These are phyloP conservation scores for Alternaria alternata DNA, from an alignment of 2,329 filamentous ascomycete genomes.

Conservation along the genomic window DNA sequence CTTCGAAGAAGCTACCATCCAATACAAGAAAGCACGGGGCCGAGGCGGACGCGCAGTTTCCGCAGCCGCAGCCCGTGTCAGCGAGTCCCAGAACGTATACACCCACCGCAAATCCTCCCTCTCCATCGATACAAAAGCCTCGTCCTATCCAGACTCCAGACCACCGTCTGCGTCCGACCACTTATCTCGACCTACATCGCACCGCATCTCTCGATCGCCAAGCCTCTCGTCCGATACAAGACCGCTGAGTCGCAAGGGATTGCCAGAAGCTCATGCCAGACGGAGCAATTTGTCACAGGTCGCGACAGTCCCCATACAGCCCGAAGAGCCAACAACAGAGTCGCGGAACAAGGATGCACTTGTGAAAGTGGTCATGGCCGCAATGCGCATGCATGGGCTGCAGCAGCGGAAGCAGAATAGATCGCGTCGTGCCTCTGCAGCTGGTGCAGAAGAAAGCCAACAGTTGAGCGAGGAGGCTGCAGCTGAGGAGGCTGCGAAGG, in stretches of 20 bases:
- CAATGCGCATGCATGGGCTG: constrained; percentile 61
- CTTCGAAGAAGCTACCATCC: constrained; percentile 58
- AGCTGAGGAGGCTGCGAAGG: constrained; percentile 47
- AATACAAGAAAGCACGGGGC: constrained; percentile 52
- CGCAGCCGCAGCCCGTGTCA: constrained; percentile 51
- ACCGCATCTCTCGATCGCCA: constrained; percentile 42
- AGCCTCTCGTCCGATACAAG: constrained; percentile 44
- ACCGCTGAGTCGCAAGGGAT: constrained; percentile 43
- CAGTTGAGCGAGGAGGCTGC: constrained; percentile 24
- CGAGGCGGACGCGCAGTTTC: constrained; percentile 55
- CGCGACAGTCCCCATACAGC: constrained; percentile 38
- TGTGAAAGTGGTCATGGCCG: constrained; percentile 61
- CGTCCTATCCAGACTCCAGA: constrained; percentile 31
- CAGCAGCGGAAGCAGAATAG: constrained; percentile 54
- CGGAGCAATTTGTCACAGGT: constrained; percentile 48
- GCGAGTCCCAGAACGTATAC: constrained; percentile 34
- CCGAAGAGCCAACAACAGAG: constrained; percentile 48
- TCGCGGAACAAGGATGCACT: constrained; percentile 60
- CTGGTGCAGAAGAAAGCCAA: constrained; percentile 25
- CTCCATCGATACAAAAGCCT: constrained; percentile 38
- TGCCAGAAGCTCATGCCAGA: constrained; percentile 33
- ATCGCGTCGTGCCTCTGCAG: constrained; percentile 34
- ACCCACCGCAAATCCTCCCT: constrained; percentile 44
- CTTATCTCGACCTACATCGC: constrained; percentile 33
- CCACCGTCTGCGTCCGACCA: constrained; percentile 36